phyloP scores from a whole-genome alignment of 2,329 filamentous ascomycete species.

The Fusarium mangiferae region DNA sequence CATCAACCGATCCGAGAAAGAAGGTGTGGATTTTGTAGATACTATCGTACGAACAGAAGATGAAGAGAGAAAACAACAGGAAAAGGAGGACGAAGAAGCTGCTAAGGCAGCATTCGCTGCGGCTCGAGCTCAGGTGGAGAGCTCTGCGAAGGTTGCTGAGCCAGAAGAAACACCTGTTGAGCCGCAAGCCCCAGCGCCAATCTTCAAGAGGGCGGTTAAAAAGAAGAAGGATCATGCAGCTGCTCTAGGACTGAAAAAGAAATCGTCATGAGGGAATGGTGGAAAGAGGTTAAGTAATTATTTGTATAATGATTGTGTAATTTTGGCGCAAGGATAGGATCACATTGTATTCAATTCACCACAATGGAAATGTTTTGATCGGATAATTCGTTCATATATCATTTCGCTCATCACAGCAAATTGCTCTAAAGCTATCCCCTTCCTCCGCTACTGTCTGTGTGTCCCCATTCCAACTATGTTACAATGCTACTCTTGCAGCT shows the following conservation, averaged over 20 bases:
- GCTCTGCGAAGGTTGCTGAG: constrained; percentile 60
- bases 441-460: constrained; percentile 9
- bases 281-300: accelerated
- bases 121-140: constrained; percentile 63
- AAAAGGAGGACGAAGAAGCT: constrained; percentile 84
- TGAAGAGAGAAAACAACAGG: constrained; percentile 71
- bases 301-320: neutral
- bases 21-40: constrained; percentile 70
- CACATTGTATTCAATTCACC: neutral
- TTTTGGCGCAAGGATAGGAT: neutral
- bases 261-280: constrained; percentile 54
- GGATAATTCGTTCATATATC: constrained; percentile 15
- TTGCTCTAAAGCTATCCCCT: neutral
- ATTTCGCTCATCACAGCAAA: constrained; percentile 12
- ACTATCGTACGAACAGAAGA: constrained; percentile 65
- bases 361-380: neutral
- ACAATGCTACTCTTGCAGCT: constrained; percentile 9
- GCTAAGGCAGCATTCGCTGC: constrained; percentile 81
- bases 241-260: constrained; percentile 88
- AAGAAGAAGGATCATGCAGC: constrained; percentile 86
- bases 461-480: constrained; percentile 2
- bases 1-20: constrained; percentile 78
- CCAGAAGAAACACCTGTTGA: constrained; percentile 37
- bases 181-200: constrained; percentile 43
- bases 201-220: constrained; percentile 80